Evolutionary conservation across 2,329 filamentous ascomycete species (phyloP).

Genomic region (Lecanicillium sp.): DNA sequence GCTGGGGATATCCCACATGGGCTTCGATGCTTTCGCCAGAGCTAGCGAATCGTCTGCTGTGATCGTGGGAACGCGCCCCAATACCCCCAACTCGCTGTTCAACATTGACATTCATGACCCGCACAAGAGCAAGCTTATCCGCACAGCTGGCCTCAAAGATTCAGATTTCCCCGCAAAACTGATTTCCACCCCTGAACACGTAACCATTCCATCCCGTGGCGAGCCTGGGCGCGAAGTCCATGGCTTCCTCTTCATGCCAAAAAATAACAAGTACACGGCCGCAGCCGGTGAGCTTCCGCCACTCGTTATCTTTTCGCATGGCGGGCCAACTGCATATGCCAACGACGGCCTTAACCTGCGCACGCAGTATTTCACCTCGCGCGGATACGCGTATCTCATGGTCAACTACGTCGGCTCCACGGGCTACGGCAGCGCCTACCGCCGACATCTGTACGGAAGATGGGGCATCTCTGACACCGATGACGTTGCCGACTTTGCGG

Average conservation of each 20-base stretch:
- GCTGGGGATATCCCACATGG: conserved; percentile 27
- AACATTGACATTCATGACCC: conserved; percentile 25
- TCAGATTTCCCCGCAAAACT: conserved; percentile 23
- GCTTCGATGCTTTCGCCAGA: conserved; percentile 28
- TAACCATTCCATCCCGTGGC: conserved; percentile 25
- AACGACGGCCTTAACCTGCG: conserved; percentile 37
- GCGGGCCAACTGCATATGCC: conserved; percentile 42
- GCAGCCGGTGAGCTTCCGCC: conserved; percentile 37
- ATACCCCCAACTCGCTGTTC: conserved; percentile 29
- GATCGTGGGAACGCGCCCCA: conserved; percentile 31
- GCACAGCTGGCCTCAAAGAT: conserved; percentile 26
- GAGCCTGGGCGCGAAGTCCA: conserved; percentile 29
- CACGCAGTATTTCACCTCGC: conserved; percentile 47
- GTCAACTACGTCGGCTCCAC: conserved; percentile 49
- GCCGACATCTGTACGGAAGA: conserved; percentile 40
- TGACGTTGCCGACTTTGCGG: conserved; percentile 42
- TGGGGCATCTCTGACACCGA: conserved; percentile 47
- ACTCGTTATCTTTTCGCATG: conserved; percentile 44
- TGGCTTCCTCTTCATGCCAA: conserved; percentile 44
- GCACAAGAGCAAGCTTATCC: conserved; percentile 23
- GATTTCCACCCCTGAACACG: conserved; percentile 33
- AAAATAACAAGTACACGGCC: conserved; percentile 37
- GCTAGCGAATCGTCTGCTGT: conserved; percentile 31
- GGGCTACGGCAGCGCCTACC: conserved; percentile 44
- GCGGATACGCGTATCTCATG: conserved; percentile 45